These are phyloP conservation scores for Hsuehochloa calcarea DNA, from an alignment of 176 grass and related monocot genomes.

Conservation along the genomic window DNA sequence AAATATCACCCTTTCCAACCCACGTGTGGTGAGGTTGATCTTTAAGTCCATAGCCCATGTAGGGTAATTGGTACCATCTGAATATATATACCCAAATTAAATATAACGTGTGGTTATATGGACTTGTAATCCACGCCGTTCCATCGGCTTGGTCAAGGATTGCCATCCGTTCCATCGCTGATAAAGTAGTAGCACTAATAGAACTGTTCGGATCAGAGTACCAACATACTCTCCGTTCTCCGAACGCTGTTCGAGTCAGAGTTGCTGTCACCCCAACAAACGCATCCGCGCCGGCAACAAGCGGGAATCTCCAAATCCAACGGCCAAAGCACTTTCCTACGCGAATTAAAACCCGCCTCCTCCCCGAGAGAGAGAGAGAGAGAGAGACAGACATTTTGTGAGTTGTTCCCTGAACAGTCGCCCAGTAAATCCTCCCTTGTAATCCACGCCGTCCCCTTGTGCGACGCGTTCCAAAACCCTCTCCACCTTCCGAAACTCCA, in stretches of 20 bases:
- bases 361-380: background rate
- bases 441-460: rapidly evolving
- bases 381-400: no score
- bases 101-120: no score
- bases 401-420: no score
- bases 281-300: background rate
- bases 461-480: background rate
- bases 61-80: no score
- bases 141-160: background rate
- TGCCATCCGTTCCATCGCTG: no score
- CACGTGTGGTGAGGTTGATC: no score
- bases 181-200: no score
- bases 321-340: background rate
- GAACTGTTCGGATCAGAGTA: no score
- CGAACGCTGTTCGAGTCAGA: background rate
- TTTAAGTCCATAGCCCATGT: no score
- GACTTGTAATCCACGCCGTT: background rate
- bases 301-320: background rate
- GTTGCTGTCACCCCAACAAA: background rate
- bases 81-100: no score
- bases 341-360: background rate
- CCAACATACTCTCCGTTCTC: no score
- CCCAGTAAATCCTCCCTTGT: background rate
- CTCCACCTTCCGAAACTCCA: background rate
- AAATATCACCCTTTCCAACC: no score